phyloP scores from a whole-genome alignment of 352 stramenopile genomes.

The Phytophthora brassicae region DNA sequence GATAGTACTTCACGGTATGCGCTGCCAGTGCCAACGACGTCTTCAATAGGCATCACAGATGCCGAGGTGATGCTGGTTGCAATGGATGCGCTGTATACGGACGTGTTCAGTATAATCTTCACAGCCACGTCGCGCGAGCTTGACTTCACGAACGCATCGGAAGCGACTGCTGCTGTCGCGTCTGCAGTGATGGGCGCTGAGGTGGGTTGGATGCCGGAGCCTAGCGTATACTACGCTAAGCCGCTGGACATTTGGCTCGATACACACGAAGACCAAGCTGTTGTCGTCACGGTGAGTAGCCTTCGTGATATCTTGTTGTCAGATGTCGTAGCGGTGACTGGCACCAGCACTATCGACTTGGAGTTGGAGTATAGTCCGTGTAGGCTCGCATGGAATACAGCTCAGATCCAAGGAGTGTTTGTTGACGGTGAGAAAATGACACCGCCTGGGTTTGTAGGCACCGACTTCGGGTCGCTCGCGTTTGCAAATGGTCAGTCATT shows the following conservation, averaged over 20 bases:
- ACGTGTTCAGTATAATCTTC: neutral
- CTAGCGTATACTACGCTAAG: conserved; percentile 8
- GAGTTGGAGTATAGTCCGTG: conserved; percentile 10
- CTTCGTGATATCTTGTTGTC: conserved; percentile 8
- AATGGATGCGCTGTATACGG: neutral
- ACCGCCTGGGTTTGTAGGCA: neutral
- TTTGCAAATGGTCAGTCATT: conserved; percentile 11
- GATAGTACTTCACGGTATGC: neutral
- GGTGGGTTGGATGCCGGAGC: conserved; percentile 20
- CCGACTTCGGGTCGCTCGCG: conserved; percentile 3
- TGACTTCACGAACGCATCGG: conserved; percentile 1
- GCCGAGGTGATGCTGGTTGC: conserved; percentile 20
- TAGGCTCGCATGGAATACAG: conserved; percentile 8
- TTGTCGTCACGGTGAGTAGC: conserved; percentile 3
- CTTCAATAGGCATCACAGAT: conserved; percentile 5
- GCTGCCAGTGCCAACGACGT: conserved; percentile 8
- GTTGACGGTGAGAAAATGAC: conserved; percentile 7
- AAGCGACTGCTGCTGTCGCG: conserved; percentile 8
- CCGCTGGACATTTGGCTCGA: conserved; percentile 24
- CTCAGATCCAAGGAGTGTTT: conserved; percentile 12
- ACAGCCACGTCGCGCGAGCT: neutral
- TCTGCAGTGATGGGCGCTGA: conserved; percentile 3
- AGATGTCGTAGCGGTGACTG: neutral
- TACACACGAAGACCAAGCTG: conserved; percentile 5
- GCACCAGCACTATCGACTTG: neutral